These are phyloP conservation scores for Eimeria sp. DNA, from an alignment of 169 alveolate genomes.

Conservation along the genomic window DNA sequence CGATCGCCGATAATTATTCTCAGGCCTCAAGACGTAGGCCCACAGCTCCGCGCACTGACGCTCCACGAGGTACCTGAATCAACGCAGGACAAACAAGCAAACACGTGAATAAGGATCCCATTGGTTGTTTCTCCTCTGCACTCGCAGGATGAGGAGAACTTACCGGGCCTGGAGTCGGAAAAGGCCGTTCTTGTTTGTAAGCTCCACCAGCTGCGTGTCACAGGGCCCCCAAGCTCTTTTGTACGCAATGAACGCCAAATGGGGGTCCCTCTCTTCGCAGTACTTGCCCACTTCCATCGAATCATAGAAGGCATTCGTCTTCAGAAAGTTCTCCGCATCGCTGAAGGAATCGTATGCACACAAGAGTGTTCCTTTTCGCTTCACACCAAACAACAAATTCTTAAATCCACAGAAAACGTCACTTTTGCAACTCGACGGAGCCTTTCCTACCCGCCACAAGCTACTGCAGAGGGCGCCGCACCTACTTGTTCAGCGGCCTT, in stretches of 20 bases:
- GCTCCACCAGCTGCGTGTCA: conserved; percentile 98
- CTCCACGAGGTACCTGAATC: conserved; percentile 96
- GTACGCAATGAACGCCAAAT: conserved; percentile 99
- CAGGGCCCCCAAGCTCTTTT: conserved; percentile 99
- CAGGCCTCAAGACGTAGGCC: conserved; percentile 96
- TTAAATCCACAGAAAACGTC: neutral
- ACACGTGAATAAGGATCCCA: neutral
- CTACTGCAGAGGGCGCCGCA: neutral
- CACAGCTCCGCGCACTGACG: conserved; percentile 98
- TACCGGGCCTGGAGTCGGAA: conserved; percentile 97
- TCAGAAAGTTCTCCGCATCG: conserved; percentile 91
- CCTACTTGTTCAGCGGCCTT: neutral
- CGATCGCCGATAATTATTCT: conserved; percentile 96
- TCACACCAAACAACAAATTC: neutral
- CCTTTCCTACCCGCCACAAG: neutral
- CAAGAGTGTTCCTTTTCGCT: neutral
- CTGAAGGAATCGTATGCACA: conserved; percentile 6
- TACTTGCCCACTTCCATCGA: conserved; percentile 98
- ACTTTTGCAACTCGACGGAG: neutral
- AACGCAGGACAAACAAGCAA: neutral
- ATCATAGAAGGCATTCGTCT: conserved; percentile 98
- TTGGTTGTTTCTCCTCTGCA: neutral
- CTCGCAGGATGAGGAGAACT: neutral
- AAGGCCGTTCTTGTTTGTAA: conserved; percentile 98
- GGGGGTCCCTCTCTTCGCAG: conserved; percentile 99